Evolutionary conservation across 2,329 filamentous ascomycete species (phyloP), one percentile per base, ranked within the genome.

Genomic region (Diplodia seriata): DNA sequence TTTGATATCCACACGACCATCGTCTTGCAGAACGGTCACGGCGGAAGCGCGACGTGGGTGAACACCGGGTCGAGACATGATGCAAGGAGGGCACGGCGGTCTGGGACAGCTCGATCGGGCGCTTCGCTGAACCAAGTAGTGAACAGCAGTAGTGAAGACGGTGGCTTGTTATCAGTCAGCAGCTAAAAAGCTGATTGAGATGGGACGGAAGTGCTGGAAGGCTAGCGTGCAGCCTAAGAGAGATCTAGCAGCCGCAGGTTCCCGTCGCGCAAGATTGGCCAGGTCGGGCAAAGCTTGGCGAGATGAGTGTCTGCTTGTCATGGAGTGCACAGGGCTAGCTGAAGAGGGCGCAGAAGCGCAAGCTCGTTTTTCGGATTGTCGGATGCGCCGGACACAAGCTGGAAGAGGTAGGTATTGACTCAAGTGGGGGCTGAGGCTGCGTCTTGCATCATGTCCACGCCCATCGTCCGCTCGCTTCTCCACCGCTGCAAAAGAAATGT

Each of bases 1-100:
- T 18, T 43, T 62, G 61, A 64, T 64, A 11, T 64, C 18, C 2
- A 59, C 56, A 6, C 56, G 56, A 12, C 56, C 56, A 12, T 59
- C 56, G 31, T 59, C 56, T 14, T 59, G 56, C 2, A 59, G 38
- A 40, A 26, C 20, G 7, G 36, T 43, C 6, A 59, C 56, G 4
- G 56, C 56, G 26, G 56, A 59, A 26, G 56, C 56, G 23, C 56
- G 56, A 36, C 56, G 56, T 4, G 56, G 23, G 2, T 31, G 38
- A 23, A 47, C 18, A 9, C 43, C 43, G 43, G 43, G 23, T 36
- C 36, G 29, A 33, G 31, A 11, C 26, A 55, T 31, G 51, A n/a
- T 47, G 43, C 43, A 47, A 20, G 6, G 8, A 47, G 5, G 43
- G 43, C 9, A 47, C 40, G 18, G n/a, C 40, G 6, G 4, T 18